Percentiles rank a stretch among this genome's conserved stretches.
Conservation (phyloP, 2,329 filamentous ascomycete genomes). For the Paraconiothyrium sp. region DNA sequence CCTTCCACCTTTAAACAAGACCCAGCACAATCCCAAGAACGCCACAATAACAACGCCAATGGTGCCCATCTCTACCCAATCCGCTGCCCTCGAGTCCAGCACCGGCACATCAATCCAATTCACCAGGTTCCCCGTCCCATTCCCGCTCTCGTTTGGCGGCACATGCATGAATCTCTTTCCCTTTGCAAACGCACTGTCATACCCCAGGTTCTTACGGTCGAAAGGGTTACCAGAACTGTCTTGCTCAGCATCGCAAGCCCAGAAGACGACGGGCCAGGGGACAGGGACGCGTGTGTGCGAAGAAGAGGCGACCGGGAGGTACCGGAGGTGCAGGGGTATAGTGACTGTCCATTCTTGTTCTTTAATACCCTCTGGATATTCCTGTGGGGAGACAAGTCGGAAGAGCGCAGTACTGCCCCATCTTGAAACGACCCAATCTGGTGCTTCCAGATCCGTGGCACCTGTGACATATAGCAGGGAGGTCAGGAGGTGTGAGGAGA, state of each 20-base stretch:
- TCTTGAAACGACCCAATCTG: slow-evolving; percentile 76
- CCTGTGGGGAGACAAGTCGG: slow-evolving; percentile 69
- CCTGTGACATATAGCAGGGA: slow-evolving; percentile 74
- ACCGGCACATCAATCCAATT: slow-evolving; percentile 54
- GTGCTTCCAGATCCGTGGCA: slow-evolving; percentile 89
- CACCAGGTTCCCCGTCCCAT: slow-evolving; percentile 32
- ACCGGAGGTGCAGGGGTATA: slow-evolving; percentile 87
- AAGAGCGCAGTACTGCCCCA: slow-evolving; percentile 86
- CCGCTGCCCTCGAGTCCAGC: slow-evolving; percentile 47
- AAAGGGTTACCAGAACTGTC: slow-evolving; percentile 84
- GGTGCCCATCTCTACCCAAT: slow-evolving; percentile 55
- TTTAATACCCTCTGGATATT: slow-evolving; percentile 10
- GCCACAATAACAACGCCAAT: slow-evolving; percentile 53
- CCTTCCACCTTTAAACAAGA: slow-evolving; percentile 40
- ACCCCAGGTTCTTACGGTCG: slow-evolving; percentile 84
- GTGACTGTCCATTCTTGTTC: slow-evolving; percentile 68
- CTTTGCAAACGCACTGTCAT: slow-evolving; percentile 80
- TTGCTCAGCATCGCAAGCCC: slow-evolving; percentile 79
- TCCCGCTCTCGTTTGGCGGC: slow-evolving; percentile 35
- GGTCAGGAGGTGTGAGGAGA: slow-evolving; percentile 80
- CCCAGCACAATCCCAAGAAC: slow-evolving; percentile 57
- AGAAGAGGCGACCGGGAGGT: slow-evolving; percentile 63
- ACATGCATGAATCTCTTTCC: slow-evolving; percentile 85
- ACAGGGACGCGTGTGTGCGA: slow-evolving; percentile 59
- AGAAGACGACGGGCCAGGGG: slow-evolving; percentile 87